Percentiles rank a stretch among this genome's conserved stretches.
Conservation (phyloP, 1,284 basidiomycete species). For the Cutaneotrichosporon sp. region DNA sequence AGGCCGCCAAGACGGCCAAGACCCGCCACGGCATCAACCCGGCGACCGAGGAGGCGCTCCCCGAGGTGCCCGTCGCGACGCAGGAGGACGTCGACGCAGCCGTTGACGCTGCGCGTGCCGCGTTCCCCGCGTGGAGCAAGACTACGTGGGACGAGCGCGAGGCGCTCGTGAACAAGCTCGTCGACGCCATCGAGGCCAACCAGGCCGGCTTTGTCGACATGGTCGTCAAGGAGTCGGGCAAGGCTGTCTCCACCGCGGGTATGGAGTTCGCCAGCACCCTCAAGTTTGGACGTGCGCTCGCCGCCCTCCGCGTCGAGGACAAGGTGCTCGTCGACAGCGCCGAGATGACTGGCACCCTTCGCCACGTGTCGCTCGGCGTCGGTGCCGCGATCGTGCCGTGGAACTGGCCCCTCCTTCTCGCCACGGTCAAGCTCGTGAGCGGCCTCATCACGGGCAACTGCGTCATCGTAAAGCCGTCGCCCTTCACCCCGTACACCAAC, state of each 20-base stretch:
- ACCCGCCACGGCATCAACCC: constrained; percentile 82
- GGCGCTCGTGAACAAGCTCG: constrained; percentile 34
- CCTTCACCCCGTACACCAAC: constrained; percentile 92
- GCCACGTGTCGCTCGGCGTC: constrained; percentile 81
- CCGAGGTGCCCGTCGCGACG: constrained; percentile 82
- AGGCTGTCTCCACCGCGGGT: constrained; percentile 76
- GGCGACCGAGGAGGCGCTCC: constrained; percentile 74
- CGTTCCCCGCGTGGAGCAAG: constrained; percentile 77
- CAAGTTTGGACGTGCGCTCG: constrained; percentile 80
- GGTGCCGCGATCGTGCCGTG: constrained; percentile 53
- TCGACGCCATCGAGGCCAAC: constrained; percentile 34
- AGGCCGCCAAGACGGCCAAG: constrained; percentile 70
- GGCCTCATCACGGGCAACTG: constrained; percentile 91
- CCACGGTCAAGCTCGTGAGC: constrained; percentile 59
- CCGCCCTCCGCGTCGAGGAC: constrained; percentile 77
- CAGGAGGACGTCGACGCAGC: constrained; percentile 76
- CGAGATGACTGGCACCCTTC: constrained; percentile 68
- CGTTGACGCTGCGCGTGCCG: constrained; percentile 72
- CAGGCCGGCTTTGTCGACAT: constrained; percentile 43
- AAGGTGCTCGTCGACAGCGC: constrained; percentile 78
- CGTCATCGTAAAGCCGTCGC: constrained; percentile 89
- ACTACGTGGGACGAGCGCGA: constrained; percentile 60
- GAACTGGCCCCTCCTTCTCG: constrained; percentile 73
- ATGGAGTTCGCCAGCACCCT: constrained; percentile 76
- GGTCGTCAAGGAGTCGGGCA: constrained; percentile 74